Base-by-base conservation (phyloP, 345 rosid genomes). In the Microcos paniculata region DNA sequence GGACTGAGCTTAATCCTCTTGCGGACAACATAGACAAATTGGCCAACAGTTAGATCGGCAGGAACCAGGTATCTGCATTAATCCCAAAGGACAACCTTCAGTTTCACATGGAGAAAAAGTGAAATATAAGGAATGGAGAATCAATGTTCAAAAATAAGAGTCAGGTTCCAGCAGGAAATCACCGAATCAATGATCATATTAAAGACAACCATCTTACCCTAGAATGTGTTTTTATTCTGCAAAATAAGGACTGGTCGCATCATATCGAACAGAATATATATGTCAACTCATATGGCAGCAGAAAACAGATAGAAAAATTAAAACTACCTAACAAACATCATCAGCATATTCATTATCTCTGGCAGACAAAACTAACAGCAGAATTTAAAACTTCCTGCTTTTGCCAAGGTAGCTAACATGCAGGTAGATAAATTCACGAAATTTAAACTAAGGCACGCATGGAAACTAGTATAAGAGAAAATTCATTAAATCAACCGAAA, bases 1-100 rank as follows among this genome's bases (percentile, higher is more conserved):
- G 97, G 90, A 78, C 90, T 88, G 68, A 91, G 90, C 89, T 90
- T 91, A 83, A 91, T 91, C 89, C 97, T 88, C 88, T 91, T 91
- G n/a, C 94, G 89, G 21, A 91, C 92, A 62, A 91, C 97, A 35
- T 91, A 91, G 33, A 92, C 94, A 57, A 91, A 91, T 81, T 90
- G 97, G 52, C 97, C 97, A 68, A 91, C 94, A 4, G 94, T 91
- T 43, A 91, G 85, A 87, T 91, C 97, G 75, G 94, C 94, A 30
- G 97, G 97, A 79, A 91, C 97, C 79, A 91, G 79, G 72, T 90
- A 91, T 82, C 97, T 91, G 76, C 79, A 76, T 68, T 71, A 40
- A 14, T 26, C 61, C 40, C n/a, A 21, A 51, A 59, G n/a, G 62
- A 38, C 19, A 10, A 53, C 24, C 46, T 35, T 75, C 15, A 66